Percentiles rank a stretch among this genome's conserved stretches.
Conservation (phyloP, 2,329 filamentous ascomycete genomes). For the Hypoxylon sp. region DNA sequence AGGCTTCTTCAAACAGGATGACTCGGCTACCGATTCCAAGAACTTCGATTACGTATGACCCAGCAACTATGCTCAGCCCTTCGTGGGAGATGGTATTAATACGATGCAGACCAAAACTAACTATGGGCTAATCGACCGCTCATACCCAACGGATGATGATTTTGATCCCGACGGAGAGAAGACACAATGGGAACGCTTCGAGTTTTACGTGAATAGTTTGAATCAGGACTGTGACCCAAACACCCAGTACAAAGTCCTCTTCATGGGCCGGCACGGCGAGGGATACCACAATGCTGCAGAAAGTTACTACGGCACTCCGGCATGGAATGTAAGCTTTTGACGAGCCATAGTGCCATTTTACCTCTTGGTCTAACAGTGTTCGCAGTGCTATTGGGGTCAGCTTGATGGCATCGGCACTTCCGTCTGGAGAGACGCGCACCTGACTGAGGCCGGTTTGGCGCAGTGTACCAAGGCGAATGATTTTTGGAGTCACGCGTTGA, state of each 20-base stretch:
- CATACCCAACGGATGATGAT: constrained; percentile 63
- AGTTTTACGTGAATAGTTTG: constrained; percentile 62
- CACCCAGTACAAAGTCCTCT: constrained; percentile 70
- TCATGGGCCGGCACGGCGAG: constrained; percentile 74
- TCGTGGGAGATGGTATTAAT: constrained; percentile 4
- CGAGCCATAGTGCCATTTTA: not conserved
- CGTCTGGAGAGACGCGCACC: constrained; percentile 68
- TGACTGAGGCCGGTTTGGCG: constrained; percentile 63
- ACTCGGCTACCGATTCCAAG: constrained; percentile 60
- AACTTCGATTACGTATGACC: constrained; percentile 69
- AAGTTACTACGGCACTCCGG: constrained; percentile 70
- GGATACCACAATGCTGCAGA: constrained; percentile 71
- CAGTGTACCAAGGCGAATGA: constrained; percentile 66
- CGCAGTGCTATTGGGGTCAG: constrained; percentile 70
- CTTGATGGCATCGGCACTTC: constrained; percentile 69
- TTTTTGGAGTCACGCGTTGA: constrained; percentile 66
- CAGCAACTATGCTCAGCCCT: not conserved
- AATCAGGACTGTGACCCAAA: constrained; percentile 56
- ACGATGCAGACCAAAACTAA: constrained; percentile 61
- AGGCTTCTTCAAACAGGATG: constrained; percentile 72
- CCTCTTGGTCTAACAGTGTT: constrained; percentile 30
- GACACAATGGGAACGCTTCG: constrained; percentile 72
- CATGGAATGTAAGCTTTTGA: constrained; percentile 66
- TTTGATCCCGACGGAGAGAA: constrained; percentile 51
- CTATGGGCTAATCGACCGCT: constrained; percentile 70